Evolutionary conservation across 345 rosid genomes (phyloP), one percentile per base, ranked within the genome.

Genomic region (Cardamine resedifolia): DNA sequence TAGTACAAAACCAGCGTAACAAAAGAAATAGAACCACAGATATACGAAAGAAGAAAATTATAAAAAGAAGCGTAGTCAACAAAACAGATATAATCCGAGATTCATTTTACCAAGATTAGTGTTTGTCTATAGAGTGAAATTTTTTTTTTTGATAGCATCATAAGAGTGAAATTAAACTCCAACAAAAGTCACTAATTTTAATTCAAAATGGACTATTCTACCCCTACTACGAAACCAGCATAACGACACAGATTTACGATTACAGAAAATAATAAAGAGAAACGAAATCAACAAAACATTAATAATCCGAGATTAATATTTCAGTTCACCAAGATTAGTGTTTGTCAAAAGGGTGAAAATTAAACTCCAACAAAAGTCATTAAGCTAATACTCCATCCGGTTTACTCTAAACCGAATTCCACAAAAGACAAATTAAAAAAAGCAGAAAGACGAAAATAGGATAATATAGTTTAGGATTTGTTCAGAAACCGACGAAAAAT

Each of bases 301-400:
- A n/a, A 55, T 7, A 28, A 16, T 0, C 39, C 60, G 60, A 49
- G 19, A 52, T 14, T 52, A 39, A 60, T 60, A 60, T 59, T 60
- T 7, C 49, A 38, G 48, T 67, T 53, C 61, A 67, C 71, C 52
- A 49, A 5, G 20, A 41, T 39, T 43, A 64, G 14, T 26, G 14
- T 50, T 15, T 4, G 67, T 57, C 72, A 73, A 64, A 44, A 64
- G 70, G 65, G 72, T 74, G 72, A 66, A 66, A 68, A 48, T 3
- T 4, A 58, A 38, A 67, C 38, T 20, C 14, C 16, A 10, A 60
- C 56, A 53, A 71, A 30, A 65, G 72, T 65, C 72, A 73, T 24
- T 23, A 64, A 45, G 23, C 63, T 48, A 16, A 44, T 6, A 74
- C 38, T 10, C 52, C 20, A 66, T 26, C 72, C 72, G 72, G 48